Conservation (phyloP, 1,284 basidiomycete species). For the Melanopsichium pennsylvanicum region DNA sequence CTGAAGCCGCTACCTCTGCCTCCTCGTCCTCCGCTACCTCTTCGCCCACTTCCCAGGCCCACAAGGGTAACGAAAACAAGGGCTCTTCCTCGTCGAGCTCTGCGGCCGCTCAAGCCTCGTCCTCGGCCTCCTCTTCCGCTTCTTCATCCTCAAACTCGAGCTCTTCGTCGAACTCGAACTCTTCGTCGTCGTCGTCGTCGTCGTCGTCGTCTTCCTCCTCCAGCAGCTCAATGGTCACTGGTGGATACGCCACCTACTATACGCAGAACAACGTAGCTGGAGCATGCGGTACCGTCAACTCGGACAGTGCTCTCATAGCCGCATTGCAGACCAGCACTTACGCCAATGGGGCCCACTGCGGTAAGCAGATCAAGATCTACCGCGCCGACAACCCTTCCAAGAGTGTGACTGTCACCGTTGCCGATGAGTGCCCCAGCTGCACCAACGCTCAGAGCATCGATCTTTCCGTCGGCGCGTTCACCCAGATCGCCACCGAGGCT, state of each 20-base stretch:
- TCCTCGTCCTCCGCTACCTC: constrained; percentile 7
- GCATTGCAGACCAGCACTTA: constrained; percentile 49
- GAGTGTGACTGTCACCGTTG: constrained; percentile 70
- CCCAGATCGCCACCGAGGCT: constrained; percentile 70
- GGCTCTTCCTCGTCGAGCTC: not conserved
- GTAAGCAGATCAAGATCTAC: constrained; percentile 73
- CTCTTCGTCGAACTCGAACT: not conserved
- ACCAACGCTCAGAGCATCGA: constrained; percentile 74
- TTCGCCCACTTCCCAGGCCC: constrained; percentile 9
- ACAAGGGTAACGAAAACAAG: constrained; percentile 1
- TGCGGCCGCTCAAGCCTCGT: constrained; percentile 8
- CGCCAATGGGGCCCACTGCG: constrained; percentile 73
- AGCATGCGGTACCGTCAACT: constrained; percentile 55
- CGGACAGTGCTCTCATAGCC: constrained; percentile 48
- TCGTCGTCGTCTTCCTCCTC: constrained; percentile 11
- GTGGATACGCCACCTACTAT: constrained; percentile 58
- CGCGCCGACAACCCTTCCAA: constrained; percentile 66
- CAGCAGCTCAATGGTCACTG: constrained; percentile 27
- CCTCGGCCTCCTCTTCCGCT: constrained; percentile 1
- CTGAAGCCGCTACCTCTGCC: not conserved
- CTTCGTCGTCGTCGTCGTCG: constrained; percentile 15
- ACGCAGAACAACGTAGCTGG: constrained; percentile 61
- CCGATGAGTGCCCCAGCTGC: constrained; percentile 69
- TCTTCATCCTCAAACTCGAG: not conserved
- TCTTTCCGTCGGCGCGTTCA: constrained; percentile 79